Evolutionary conservation across 352 stramenopile species (phyloP), one percentile per base, ranked within the genome.

Genomic region (Globisporangium splendens): DNA sequence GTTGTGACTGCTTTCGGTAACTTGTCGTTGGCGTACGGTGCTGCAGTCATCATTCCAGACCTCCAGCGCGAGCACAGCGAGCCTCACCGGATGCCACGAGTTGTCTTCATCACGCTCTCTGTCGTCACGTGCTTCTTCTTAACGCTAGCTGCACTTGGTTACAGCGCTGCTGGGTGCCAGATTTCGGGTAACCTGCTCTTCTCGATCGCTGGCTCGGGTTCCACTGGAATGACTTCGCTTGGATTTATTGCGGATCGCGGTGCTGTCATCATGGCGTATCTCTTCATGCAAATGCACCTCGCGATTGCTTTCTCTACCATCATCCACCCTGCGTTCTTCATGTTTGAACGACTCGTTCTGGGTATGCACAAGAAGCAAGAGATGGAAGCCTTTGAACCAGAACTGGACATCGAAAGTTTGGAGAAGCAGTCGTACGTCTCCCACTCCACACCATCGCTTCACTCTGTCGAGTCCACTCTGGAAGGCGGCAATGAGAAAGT

Each of bases 131-230:
- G 46, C 17, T 68, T 83, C 61, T 83, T 83, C 63, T 33, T 80
- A 15, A 54, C 59, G 28, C 52, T 83, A 21, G 74, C 69, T 11
- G 50, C 66, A 21, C 43, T 63, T 0, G 74, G 66, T 8, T 80
- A 79, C 54, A 57, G 58, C 0, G 67, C 58, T 13, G 61, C 69
- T 7, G 73, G 73, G 0, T 83, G 72, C 49, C 73, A 83, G 54
- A 74, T 83, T 22, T 74, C 72, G 10, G 69, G 72, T n/a, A 83
- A 83, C 63, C 46, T 84, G 41, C 69, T 84, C 43, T 84, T 83
- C 51, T 63, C 73, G n/a, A 77, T 84, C 38, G 66, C 59, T 33
- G 62, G 60, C 8, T 62, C 55, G 10, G 53, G 53, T 33, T 47
- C 57, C 20, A 55, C 57, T 12, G 64, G 48, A 18, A 33, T 59